Base-by-base conservation (phyloP, 1,284 basidiomycete genomes). In the Ustilago curta region DNA sequence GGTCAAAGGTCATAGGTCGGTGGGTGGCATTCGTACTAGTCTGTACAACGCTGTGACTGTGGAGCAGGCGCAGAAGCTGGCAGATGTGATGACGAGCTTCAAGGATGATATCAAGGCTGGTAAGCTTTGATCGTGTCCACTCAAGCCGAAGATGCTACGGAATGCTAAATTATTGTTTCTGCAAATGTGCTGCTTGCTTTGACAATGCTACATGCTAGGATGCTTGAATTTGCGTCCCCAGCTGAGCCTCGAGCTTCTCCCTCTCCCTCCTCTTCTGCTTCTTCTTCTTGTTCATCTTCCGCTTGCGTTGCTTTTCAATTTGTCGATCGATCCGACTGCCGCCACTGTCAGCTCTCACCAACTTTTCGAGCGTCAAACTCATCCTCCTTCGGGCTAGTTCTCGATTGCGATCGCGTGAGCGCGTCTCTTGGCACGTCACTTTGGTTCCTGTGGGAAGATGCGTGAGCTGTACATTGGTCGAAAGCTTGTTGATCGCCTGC, bases 11-110 rank as follows among this genome's bases (percentile, higher is more conserved):
- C 72, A 80, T 80, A 53, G 73, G 50, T 76, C 70, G 19, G 72
- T 85, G 43, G 81, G 73, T 70, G 83, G 95, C 16, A 91, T 97
- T 61, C 91, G 97, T 18, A 90, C 92, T 4, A 97, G 94, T 19
- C 87, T 99, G 7, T 99, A 99, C 87, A 99, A 99, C 75, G 95
- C 96, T 9, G 88, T 98, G 69, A 92, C 92, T 1, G 90, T 95
- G 73, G 91, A 93, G 65, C 90, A 94, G 71, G 87, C 88, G 4
- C 70, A 87, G 66, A 83, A 79, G 18, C 78, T 89, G 27, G 87
- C 86, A 50, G 84, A 85, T 9, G 88, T 88, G 72, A 88, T 89
- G 84, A 76, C 84, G 39, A 76, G 81, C 11, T 88, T 88, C 27
- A 48, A 59, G 44, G 40, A 58, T 35, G 56, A 76, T 39, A 53